phyloP scores from a whole-genome alignment of 2,329 filamentous ascomycete species.

The Nigrospora sphaerica region DNA sequence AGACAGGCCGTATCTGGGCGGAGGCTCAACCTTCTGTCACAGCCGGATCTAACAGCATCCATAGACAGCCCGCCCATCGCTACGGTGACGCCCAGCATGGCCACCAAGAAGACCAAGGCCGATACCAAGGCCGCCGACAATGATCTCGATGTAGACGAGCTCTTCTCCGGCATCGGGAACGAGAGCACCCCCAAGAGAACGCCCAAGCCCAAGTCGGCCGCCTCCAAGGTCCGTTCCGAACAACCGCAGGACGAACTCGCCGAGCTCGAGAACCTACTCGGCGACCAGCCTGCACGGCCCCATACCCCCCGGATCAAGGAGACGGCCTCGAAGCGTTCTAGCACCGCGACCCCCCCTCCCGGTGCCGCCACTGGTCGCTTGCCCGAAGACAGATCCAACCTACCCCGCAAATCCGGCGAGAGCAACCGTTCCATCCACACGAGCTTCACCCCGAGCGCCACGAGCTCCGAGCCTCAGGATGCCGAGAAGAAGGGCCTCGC shows the following conservation, averaged over 20 bases:
- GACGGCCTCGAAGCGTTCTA: constrained; percentile 40
- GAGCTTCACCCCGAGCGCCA: constrained; percentile 62
- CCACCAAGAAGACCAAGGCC: constrained; percentile 53
- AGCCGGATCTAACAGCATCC: not conserved
- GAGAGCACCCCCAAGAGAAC: constrained; percentile 44
- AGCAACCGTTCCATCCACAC: constrained; percentile 65
- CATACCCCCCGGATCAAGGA: constrained; percentile 72
- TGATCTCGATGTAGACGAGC: constrained; percentile 48
- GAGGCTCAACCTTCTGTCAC: too few species aligned
- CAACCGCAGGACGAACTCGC: constrained; percentile 64
- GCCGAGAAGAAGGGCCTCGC: constrained; percentile 42
- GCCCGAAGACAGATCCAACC: constrained; percentile 56
- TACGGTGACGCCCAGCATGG: constrained; percentile 37
- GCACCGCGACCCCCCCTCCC: constrained; percentile 40
- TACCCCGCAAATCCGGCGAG: constrained; percentile 67
- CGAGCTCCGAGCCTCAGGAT: constrained; percentile 55
- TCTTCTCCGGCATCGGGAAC: constrained; percentile 56
- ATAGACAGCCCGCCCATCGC: not conserved
- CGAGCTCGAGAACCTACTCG: constrained; percentile 74
- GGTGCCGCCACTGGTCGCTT: constrained; percentile 38
- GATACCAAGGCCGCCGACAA: constrained; percentile 40
- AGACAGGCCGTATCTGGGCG: too few species aligned
- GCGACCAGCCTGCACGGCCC: constrained; percentile 66
- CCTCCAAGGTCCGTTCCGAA: constrained; percentile 33
- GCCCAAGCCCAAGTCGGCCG: constrained; percentile 40